Conservation (phyloP, 441 rosid genomes). For the Croton laevigatus region DNA sequence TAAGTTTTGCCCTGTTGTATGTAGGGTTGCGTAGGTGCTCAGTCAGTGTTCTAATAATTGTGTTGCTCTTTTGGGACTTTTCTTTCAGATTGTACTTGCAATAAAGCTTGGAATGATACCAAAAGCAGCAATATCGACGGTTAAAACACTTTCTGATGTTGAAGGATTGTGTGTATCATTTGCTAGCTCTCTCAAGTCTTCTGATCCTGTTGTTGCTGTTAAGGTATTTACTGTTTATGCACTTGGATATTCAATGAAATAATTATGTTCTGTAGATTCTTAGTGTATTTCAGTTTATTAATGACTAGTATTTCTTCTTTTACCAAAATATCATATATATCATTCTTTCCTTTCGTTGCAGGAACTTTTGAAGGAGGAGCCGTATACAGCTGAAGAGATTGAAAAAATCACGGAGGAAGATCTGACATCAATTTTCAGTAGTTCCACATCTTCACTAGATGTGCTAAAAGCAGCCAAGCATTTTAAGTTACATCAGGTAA, state of each 20-base stretch:
- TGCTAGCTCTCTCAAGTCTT: constrained; percentile 48
- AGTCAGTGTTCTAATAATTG: constrained; percentile 1
- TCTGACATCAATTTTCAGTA: constrained; percentile 54
- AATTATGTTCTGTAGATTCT: not conserved
- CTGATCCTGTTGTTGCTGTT: constrained; percentile 82
- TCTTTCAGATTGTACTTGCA: constrained; percentile 70
- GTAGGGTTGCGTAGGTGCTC: too few relatives aligned
- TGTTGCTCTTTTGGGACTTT: constrained; percentile 23
- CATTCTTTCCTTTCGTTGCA: constrained; percentile 22
- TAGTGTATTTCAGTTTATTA: too few relatives aligned
- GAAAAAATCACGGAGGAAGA: constrained; percentile 51
- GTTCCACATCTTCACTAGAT: constrained; percentile 67
- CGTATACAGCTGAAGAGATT: constrained; percentile 69
- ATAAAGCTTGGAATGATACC: constrained; percentile 83
- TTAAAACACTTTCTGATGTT: constrained; percentile 88
- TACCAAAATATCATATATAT: not conserved
- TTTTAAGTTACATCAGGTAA: constrained; percentile 85
- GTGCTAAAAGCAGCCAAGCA: constrained; percentile 76
- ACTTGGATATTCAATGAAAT: not conserved
- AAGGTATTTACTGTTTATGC: constrained; percentile 45
- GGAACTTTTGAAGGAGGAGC: constrained; percentile 77
- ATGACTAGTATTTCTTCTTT: too few relatives aligned
- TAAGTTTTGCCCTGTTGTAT: not conserved
- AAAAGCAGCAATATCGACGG: constrained; percentile 62
- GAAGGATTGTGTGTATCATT: constrained; percentile 79